Conservation (phyloP, 768 basidiomycete species). For the Lactifluus echinatus region DNA sequence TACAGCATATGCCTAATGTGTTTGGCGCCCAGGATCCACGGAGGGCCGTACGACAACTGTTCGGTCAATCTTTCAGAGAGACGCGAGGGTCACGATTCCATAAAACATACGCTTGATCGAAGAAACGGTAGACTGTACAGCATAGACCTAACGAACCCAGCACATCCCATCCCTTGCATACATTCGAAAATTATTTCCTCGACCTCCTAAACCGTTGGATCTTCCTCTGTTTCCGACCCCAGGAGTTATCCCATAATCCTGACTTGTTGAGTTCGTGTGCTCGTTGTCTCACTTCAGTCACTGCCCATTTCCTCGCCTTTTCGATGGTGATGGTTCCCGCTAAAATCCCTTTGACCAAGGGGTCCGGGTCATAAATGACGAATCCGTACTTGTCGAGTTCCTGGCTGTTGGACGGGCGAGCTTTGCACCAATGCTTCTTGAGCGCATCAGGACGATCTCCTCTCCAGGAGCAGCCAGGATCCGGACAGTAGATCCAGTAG, state of each 20-base stretch:
- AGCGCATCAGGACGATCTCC: not conserved
- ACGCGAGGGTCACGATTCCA: too few species aligned
- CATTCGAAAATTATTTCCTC: too few species aligned
- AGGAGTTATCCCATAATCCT: not conserved
- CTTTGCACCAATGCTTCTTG: not conserved
- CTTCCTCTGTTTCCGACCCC: not conserved
- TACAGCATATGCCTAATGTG: too few species aligned
- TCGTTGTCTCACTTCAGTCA: not conserved
- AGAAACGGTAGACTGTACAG: too few species aligned
- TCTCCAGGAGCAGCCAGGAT: slow-evolving; percentile 1
- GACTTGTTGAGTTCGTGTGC: not conserved
- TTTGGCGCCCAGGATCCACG: too few species aligned
- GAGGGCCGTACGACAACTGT: too few species aligned
- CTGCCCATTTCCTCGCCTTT: not conserved
- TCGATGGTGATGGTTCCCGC: not conserved
- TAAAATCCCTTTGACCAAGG: not conserved
- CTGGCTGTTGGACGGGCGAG: not conserved
- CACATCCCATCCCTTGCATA: too few species aligned
- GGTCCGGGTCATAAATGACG: not conserved
- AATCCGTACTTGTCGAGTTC: not conserved
- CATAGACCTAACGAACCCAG: too few species aligned
- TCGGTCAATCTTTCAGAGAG: too few species aligned
- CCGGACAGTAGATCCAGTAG: not conserved
- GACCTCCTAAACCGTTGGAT: not conserved
- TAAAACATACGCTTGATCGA: too few species aligned